Evolutionary conservation across 768 basidiomycete genomes (phyloP), one percentile per base, ranked within the genome.

Genomic region (Auriculariales sp.): DNA sequence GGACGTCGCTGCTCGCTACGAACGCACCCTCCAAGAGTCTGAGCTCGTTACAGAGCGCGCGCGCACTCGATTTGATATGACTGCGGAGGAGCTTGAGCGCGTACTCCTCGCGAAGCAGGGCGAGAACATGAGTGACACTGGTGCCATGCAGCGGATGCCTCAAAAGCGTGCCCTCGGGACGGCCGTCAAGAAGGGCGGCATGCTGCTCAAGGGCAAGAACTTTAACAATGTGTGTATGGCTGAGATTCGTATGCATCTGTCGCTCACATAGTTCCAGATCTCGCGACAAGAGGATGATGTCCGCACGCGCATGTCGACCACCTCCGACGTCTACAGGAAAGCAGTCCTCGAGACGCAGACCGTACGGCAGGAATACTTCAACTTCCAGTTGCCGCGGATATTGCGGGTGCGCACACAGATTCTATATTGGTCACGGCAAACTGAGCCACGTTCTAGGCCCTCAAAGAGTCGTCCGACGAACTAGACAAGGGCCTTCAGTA

Each of bases 401-500:
- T 66, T 99, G 32, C 76, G 95, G 47, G 92, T 93, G 61, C 60
- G 86, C 73, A 28, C 39, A 30, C n/a, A 28, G 7, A 28, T n/a
- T 47, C 48, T 27, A 10, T 17, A n/a, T 32, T 36, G 39, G 10
- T 32, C 11, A 28, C 5, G 42, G 19, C 27, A 29, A 27, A 24
- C 36, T 51, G 19, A 30, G 47, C 28, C 35, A 14, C 48, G 9
- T 19, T 35, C 55, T 58, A 91, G 89, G 76, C 86, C 19, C 69
- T 99, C 52, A 98, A 98, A 63, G 92, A 97, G 62, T 89, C 89
- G 58, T 78, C 87, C 24, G 94, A 97, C 58, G 95, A 99, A 65
- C 80, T 97, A 49, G 95, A 99, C 63, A 71, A 95, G 36, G 95
- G 93, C n/a, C 92, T 89, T 3, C 94, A 98, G 65, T 99, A 97